Conservation (phyloP, 768 basidiomycete species). For the Leccinum boreale region DNA sequence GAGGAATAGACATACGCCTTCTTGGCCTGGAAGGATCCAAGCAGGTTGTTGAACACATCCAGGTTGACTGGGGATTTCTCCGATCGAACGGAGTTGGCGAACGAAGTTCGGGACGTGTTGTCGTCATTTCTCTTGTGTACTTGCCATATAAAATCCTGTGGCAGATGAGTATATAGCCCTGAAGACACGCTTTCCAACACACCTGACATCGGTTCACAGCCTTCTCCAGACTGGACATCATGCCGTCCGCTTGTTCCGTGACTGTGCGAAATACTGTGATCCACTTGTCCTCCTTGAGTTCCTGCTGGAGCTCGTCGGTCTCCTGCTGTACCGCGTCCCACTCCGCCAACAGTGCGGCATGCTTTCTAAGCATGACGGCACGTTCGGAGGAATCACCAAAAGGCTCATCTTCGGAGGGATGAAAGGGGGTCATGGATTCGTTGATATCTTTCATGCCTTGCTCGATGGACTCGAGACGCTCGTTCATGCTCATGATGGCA, state of each 20-base stretch:
- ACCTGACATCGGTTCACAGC: slow-evolving; percentile 89
- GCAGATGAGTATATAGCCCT: neutral
- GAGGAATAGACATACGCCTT: slow-evolving; percentile 60
- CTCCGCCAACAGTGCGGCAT: slow-evolving; percentile 65
- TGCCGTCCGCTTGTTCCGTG: slow-evolving; percentile 92
- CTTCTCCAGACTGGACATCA: slow-evolving; percentile 97
- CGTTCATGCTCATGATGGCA: slow-evolving; percentile 75
- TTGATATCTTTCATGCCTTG: slow-evolving; percentile 68
- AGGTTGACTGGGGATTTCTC: slow-evolving; percentile 53
- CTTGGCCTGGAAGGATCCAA: slow-evolving; percentile 82
- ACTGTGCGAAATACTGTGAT: slow-evolving; percentile 92
- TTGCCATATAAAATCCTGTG: slow-evolving; percentile 83
- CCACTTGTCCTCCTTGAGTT: slow-evolving; percentile 97
- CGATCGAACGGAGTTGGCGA: slow-evolving; percentile 44
- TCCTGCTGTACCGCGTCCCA: slow-evolving; percentile 83
- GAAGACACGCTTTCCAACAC: slow-evolving; percentile 22
- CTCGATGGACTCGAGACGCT: slow-evolving; percentile 69
- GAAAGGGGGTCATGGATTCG: slow-evolving; percentile 61
- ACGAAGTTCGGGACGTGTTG: slow-evolving; percentile 37
- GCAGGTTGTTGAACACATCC: slow-evolving; percentile 62
- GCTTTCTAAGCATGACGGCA: slow-evolving; percentile 61
- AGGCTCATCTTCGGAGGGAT: slow-evolving; percentile 47
- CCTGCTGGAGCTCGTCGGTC: slow-evolving; percentile 79
- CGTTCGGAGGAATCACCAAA: slow-evolving; percentile 40
- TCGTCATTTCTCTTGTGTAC: slow-evolving; percentile 61